Conservation (phyloP, 2,329 filamentous ascomycete genomes). For the Paraconiothyrium brasiliense region DNA sequence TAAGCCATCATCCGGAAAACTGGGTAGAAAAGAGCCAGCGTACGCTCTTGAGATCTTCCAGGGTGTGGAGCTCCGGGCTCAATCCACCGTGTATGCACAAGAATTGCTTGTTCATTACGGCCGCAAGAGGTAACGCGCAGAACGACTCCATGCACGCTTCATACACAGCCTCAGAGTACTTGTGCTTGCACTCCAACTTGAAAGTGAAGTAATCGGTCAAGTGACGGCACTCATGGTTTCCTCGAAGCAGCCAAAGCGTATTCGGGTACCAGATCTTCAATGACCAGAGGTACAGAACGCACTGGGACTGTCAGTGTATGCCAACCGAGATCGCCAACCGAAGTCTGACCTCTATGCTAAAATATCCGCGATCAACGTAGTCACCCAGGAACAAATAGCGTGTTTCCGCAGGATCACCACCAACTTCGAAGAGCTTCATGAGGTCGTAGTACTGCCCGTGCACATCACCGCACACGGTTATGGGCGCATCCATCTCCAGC, state of each 20-base stretch:
- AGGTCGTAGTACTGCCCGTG: conserved; percentile 99
- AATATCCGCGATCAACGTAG: conserved; percentile 98
- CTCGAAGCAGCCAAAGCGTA: conserved; percentile 93
- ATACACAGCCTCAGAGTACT: conserved; percentile 95
- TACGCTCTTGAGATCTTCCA: conserved; percentile 91
- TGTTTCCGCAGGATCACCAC: conserved; percentile 94
- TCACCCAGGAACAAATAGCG: conserved; percentile 97
- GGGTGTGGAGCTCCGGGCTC: conserved; percentile 92
- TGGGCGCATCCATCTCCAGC: conserved; percentile 98
- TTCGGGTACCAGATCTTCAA: conserved; percentile 99
- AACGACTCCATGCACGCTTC: conserved; percentile 99
- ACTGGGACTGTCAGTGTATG: conserved; percentile 61
- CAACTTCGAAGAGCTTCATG: conserved; percentile 99
- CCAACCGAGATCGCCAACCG: conserved; percentile 1
- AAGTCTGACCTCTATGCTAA: conserved; percentile 83
- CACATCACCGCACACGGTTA: conserved; percentile 97
- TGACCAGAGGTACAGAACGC: conserved; percentile 96
- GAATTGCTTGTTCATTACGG: conserved; percentile 99
- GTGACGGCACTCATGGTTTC: conserved; percentile 98
- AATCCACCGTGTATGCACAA: conserved; percentile 97
- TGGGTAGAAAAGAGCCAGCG: conserved; percentile 41
- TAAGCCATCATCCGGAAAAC: conserved; percentile 30
- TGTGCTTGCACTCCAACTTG: conserved; percentile 99
- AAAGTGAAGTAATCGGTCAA: conserved; percentile 99
- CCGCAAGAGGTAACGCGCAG: conserved; percentile 90